Conservation (phyloP, 257 asterid genomes). For the Solanum pimpinellifolium region DNA sequence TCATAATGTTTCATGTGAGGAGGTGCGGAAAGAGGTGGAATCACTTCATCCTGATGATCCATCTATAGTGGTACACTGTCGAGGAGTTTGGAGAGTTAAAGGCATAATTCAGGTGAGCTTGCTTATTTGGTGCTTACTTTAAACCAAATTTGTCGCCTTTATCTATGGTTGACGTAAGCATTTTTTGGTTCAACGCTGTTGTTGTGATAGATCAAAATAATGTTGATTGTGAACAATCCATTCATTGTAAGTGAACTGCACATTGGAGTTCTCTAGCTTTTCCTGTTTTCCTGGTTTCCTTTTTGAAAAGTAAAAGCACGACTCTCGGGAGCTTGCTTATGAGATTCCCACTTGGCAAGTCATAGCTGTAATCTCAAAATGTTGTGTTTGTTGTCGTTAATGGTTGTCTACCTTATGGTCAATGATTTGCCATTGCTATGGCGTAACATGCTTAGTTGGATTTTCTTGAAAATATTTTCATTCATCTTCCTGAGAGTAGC, state of each 20-base stretch:
- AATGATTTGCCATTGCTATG: background rate
- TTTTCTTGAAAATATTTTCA: background rate
- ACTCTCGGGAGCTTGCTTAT: background rate
- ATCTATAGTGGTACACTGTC: conserved; percentile 7
- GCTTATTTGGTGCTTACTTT: background rate
- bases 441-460: background rate
- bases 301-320: background rate
- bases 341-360: background rate
- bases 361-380: background rate
- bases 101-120: conserved; percentile 21
- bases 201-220: background rate
- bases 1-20: conserved; percentile 15
- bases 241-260: background rate
- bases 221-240: background rate
- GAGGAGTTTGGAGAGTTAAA: conserved; percentile 21
- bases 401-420: background rate
- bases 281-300: background rate
- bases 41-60: conserved; percentile 18
- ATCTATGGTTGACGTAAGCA: background rate
- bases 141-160: background rate
- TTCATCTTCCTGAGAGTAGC: background rate
- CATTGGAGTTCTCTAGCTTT: background rate
- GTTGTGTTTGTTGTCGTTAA: background rate
- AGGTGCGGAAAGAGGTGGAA: conserved; percentile 17
- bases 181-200: background rate